These are phyloP conservation scores for Cyberlindnera galapagoensis DNA, from an alignment of 805 yeast species.

Conservation along the genomic window DNA sequence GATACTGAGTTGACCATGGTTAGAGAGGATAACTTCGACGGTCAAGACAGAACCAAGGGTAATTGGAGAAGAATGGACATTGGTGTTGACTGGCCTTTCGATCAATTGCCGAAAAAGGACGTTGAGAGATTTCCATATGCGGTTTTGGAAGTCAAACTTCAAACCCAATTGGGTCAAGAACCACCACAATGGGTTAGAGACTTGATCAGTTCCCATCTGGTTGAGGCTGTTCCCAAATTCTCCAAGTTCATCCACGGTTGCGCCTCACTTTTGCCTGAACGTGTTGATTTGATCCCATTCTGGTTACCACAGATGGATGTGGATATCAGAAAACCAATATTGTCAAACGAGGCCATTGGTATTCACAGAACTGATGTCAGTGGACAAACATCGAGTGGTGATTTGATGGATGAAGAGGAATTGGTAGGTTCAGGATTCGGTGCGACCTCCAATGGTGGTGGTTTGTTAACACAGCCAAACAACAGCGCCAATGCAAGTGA, in stretches of 20 bases:
- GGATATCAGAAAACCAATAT: constrained; percentile 84
- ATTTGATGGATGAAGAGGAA: constrained; percentile 66
- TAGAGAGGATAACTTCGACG: constrained; percentile 96
- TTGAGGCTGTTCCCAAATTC: constrained; percentile 96
- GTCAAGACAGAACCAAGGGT: constrained; percentile 77
- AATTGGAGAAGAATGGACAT: constrained; percentile 99
- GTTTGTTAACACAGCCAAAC: constrained; percentile 6
- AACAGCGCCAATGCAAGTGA: constrained; percentile 19
- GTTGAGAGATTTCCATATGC: constrained; percentile 96
- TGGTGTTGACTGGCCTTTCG: constrained; percentile 95
- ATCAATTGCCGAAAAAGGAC: constrained; percentile 77
- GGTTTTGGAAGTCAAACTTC: constrained; percentile 92
- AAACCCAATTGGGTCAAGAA: constrained; percentile 97
- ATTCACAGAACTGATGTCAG: constrained; percentile 22
- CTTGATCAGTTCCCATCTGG: constrained; percentile 83
- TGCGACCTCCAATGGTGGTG: constrained; percentile 16
- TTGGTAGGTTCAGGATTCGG: constrained; percentile 42
- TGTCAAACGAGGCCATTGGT: constrained; percentile 28
- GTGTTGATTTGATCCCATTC: constrained; percentile 81
- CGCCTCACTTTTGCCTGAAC: constrained; percentile 83
- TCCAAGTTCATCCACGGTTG: constrained; percentile 97
- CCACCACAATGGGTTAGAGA: constrained; percentile 98
- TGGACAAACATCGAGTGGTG: constrained; percentile 39
- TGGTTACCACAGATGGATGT: constrained; percentile 98
- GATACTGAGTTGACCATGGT: constrained; percentile 98